Conservation (phyloP, 371 early-diverging fungal species). For the Apophysomyces sp. region DNA sequence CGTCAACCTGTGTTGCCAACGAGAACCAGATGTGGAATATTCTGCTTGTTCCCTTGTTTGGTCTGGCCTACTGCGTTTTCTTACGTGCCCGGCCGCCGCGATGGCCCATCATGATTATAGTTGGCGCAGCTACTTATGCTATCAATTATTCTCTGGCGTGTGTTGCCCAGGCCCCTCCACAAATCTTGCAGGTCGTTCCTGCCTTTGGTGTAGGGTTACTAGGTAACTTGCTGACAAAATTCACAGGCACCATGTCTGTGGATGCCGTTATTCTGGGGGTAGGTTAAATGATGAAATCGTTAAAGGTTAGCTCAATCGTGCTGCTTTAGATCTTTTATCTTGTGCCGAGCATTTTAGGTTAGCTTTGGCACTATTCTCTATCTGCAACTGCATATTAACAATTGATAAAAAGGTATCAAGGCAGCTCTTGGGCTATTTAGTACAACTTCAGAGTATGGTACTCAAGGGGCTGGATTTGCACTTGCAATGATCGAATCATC, state of each 20-base stretch:
- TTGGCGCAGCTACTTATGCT: constrained; percentile 32
- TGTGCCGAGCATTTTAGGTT: constrained; percentile 59
- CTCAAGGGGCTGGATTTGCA: constrained; percentile 45
- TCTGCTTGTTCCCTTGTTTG: constrained; percentile 42
- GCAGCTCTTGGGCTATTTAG: constrained; percentile 49
- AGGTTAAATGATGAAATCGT: constrained; percentile 4
- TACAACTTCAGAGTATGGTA: constrained; percentile 23
- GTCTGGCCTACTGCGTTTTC: constrained; percentile 41
- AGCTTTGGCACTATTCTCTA: background rate
- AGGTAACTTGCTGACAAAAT: constrained; percentile 52
- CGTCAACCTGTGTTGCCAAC: constrained; percentile 27
- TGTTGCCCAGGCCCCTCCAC: constrained; percentile 47
- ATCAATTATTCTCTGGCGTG: constrained; percentile 32
- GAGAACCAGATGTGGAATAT: constrained; percentile 31
- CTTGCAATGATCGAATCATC: constrained; percentile 43
- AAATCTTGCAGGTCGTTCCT: constrained; percentile 49
- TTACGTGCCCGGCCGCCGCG: constrained; percentile 39
- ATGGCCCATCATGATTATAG: constrained; percentile 42
- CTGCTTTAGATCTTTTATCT: constrained; percentile 36
- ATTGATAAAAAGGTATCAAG: constrained; percentile 28
- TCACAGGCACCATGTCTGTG: constrained; percentile 55
- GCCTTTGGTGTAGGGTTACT: constrained; percentile 55
- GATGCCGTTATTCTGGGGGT: constrained; percentile 57
- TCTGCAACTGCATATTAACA: background rate
- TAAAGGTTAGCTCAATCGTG: background rate